Base-by-base conservation (phyloP, 352 stramenopile genomes). In the Phytophthora cryptogea region DNA sequence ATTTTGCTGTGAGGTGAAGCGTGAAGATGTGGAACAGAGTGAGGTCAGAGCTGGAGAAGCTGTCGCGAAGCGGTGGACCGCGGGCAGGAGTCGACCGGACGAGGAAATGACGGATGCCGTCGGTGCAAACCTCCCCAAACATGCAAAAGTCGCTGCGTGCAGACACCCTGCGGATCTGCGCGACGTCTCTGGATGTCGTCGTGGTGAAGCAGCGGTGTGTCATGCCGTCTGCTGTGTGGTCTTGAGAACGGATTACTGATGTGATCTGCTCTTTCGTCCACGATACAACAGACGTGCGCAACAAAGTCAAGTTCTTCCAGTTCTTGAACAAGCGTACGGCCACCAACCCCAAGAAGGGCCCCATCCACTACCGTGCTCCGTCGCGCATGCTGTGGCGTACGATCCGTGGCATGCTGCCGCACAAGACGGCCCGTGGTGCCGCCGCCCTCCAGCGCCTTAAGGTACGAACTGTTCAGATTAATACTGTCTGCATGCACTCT, bases 271-370 rank as follows among this genome's bases (percentile, higher is more conserved):
- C 44, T 73, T 70, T 31, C 32, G 57, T 64, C 53, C 61, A 65
- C 41, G 4, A 59, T 69, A 47, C 47, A 66, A 73, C 83, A 97
- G 89, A 97, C 72, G 84, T 96, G 74, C 89, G 94, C 81, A 98
- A 97, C 83, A 96, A 97, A 83, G 78, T 98, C 76, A 99, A 99
- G 83, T 99, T 98, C 85, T 81, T 97, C 61, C 91, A 99, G 76
- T 99, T 99, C 87, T 90, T 98, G 74, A 96, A 97, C 72, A 99
- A 99, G 87, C 88, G 90, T 77, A 98, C 95, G 68, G 98, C 98
- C 74, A 99, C 97, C 49, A 99, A 99, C 90, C 97, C 97, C 44
- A 93, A 92, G 73, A 84, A 91, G 68, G 97, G 97, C 65, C 97
- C 97, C 48, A 96, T 99, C 74, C 97, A 99, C 86, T 99, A 99